phyloP scores from a whole-genome alignment of 176 grass and related monocot species.

The Tillandsia leiboldiana region DNA sequence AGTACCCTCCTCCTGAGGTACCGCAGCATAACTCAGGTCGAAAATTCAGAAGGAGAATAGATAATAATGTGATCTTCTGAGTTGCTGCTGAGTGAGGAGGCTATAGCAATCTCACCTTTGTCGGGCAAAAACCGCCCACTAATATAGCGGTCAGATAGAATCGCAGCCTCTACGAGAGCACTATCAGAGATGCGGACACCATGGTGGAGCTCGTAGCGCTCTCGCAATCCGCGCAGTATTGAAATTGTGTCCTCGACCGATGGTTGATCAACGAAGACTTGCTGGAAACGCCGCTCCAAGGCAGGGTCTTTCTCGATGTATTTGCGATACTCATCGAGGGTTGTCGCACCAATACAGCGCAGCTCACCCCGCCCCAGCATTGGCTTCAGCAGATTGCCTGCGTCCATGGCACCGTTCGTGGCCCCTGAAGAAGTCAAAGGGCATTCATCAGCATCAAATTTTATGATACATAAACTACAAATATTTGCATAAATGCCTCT shows the following conservation, averaged over 20 bases:
- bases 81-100: neutral
- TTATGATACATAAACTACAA: neutral
- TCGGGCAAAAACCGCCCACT: constrained; percentile 97
- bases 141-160: constrained; percentile 94
- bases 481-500: too few relatives aligned
- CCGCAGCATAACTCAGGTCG: neutral
- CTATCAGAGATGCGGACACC: constrained; percentile 91
- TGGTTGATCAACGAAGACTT: constrained; percentile 97
- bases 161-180: constrained; percentile 76
- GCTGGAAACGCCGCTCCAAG: constrained; percentile 92
- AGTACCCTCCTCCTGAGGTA: too few relatives aligned
- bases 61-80: neutral
- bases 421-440: constrained; percentile 49
- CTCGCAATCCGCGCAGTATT: constrained; percentile 80
- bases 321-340: constrained; percentile 94
- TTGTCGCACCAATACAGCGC: constrained; percentile 93
- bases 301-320: constrained; percentile 99
- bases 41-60: neutral
- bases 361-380: constrained; percentile 97
- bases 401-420: constrained; percentile 95
- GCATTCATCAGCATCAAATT: neutral
- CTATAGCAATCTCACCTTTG: constrained; percentile 51
- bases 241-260: constrained; percentile 93
- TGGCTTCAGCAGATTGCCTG: constrained; percentile 93
- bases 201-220: constrained; percentile 97